phyloP scores from a whole-genome alignment of 2,329 filamentous ascomycete genomes.

The Penicillium oxalicum region DNA sequence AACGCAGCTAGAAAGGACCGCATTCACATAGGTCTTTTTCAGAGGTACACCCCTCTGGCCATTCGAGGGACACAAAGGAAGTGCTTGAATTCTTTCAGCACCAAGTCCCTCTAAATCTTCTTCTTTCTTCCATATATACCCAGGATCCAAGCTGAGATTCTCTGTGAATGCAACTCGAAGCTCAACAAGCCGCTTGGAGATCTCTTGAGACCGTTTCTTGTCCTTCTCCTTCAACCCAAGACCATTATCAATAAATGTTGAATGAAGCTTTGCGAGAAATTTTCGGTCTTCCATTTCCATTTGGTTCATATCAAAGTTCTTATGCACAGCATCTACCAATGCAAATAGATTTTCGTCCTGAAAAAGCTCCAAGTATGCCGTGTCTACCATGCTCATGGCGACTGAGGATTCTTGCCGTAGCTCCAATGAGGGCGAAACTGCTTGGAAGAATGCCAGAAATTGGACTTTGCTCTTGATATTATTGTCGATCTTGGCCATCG shows the following conservation, averaged over 20 bases:
- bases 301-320: background rate
- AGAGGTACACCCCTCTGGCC: background rate
- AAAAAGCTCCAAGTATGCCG: conserved; percentile 3
- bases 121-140: conserved; percentile 2
- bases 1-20: background rate
- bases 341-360: background rate
- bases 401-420: conserved; percentile 2
- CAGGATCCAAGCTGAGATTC: conserved; percentile 6
- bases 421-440: conserved; percentile 4
- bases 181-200: conserved; percentile 3
- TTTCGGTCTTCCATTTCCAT: conserved; percentile 6
- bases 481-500: conserved; percentile 1
- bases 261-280: conserved; percentile 4
- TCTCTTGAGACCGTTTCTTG: background rate
- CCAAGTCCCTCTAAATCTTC: conserved; percentile 4
- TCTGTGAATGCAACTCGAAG: conserved; percentile 4
- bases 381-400: conserved; percentile 4
- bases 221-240: background rate
- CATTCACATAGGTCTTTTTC: background rate
- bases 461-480: conserved; percentile 5
- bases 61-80: background rate
- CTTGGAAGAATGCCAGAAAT: conserved; percentile 6
- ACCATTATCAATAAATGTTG: conserved; percentile 1
- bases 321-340: background rate
- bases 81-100: background rate